Evolutionary conservation across 2,329 filamentous ascomycete genomes (phyloP).

Genomic region (Lasiodiplodia gonubiensis): DNA sequence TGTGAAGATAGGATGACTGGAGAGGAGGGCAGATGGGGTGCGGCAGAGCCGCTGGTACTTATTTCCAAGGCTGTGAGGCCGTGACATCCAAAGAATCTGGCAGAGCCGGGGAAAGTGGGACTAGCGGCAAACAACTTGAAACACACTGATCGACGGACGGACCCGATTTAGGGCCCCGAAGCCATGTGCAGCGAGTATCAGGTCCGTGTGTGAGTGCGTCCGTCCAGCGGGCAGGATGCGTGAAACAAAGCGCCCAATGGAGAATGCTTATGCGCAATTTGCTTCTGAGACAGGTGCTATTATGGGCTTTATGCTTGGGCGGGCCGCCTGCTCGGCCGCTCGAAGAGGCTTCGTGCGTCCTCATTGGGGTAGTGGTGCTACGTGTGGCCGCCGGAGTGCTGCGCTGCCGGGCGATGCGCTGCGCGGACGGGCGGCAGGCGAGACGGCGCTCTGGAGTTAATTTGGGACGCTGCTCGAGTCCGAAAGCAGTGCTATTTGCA

Average conservation of each 20-base stretch:
- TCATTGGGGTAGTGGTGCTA: slow-evolving; percentile 18
- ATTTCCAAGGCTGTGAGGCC: slow-evolving; percentile 41
- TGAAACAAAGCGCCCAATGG: slow-evolving; percentile 20
- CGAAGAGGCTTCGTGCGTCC: not conserved
- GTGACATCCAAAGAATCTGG: slow-evolving; percentile 32
- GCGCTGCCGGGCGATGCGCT: slow-evolving; percentile 23
- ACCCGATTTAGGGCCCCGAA: slow-evolving; percentile 27
- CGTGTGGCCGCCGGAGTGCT: slow-evolving; percentile 22
- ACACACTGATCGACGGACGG: slow-evolving; percentile 36
- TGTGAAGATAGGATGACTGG: slow-evolving; percentile 34
- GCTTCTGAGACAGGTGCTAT: slow-evolving; percentile 19
- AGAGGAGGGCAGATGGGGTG: slow-evolving; percentile 40
- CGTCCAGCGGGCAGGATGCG: slow-evolving; percentile 13
- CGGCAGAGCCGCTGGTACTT: slow-evolving; percentile 48
- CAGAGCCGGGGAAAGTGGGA: slow-evolving; percentile 30
- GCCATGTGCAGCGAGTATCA: slow-evolving; percentile 26
- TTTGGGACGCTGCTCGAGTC: slow-evolving; percentile 8
- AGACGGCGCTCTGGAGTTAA: slow-evolving; percentile 10
- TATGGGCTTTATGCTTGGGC: slow-evolving; percentile 22
- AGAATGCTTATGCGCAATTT: slow-evolving; percentile 28
- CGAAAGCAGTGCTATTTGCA: slow-evolving; percentile 17
- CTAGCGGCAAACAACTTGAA: slow-evolving; percentile 47
- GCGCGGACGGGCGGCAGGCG: slow-evolving; percentile 10
- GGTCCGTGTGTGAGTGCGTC: slow-evolving; percentile 22
- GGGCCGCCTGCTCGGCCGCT: not conserved